Conservation (phyloP, 2,329 filamentous ascomycete genomes). For the Plectosphaerella cucumerina region DNA sequence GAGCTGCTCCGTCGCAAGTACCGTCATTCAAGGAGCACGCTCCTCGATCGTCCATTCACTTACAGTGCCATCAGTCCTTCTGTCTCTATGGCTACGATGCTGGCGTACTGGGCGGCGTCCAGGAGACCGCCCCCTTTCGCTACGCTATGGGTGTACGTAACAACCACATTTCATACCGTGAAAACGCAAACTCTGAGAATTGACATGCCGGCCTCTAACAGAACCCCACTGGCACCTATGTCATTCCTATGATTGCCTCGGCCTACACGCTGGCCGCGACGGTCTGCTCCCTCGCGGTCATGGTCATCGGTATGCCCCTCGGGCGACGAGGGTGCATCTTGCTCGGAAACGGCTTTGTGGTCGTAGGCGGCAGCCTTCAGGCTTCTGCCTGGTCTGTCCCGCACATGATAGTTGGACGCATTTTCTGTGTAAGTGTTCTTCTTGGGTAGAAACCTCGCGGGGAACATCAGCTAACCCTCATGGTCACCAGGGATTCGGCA, state of each 20-base stretch:
- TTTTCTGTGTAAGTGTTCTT: slow-evolving; percentile 5
- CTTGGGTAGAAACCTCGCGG: background rate
- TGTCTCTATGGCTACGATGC: slow-evolving; percentile 10
- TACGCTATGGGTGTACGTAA: slow-evolving; percentile 4
- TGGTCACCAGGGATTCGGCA: background rate
- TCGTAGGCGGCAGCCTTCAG: slow-evolving; percentile 8
- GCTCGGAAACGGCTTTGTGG: slow-evolving; percentile 5
- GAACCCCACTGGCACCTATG: slow-evolving; percentile 9
- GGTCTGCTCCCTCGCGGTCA: slow-evolving; percentile 8
- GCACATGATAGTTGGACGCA: slow-evolving; percentile 10
- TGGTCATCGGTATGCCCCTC: slow-evolving; percentile 9
- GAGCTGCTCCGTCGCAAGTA: background rate
- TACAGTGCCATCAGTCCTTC: slow-evolving; percentile 4
- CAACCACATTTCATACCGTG: background rate
- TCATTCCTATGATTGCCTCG: slow-evolving; percentile 11
- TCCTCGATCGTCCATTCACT: background rate
- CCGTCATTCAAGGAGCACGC: background rate
- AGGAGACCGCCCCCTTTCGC: slow-evolving; percentile 6
- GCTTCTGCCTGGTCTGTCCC: slow-evolving; percentile 9
- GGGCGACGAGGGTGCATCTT: slow-evolving; percentile 8
- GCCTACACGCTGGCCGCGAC: slow-evolving; percentile 9
- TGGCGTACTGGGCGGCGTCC: slow-evolving; percentile 9
- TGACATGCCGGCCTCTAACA: background rate
- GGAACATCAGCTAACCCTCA: background rate
- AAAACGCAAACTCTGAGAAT: background rate